Evolutionary conservation across 495 filamentous ascomycete species (phyloP).

Genomic region (Usnea hakonensis): DNA sequence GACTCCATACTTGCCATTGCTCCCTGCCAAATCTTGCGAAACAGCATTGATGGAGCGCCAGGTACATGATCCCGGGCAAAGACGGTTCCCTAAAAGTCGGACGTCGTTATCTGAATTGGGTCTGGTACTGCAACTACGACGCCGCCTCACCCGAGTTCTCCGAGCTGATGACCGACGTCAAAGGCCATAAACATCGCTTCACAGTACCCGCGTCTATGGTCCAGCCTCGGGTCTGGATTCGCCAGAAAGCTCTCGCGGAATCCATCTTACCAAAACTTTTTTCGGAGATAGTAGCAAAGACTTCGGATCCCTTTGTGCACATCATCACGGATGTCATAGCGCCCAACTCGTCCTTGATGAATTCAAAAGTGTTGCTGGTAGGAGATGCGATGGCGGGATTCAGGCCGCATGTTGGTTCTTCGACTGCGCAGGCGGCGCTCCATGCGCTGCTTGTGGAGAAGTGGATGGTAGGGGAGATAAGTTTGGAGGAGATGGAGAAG

Average conservation of each 20-base stretch:
- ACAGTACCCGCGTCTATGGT: slow-evolving; percentile 45
- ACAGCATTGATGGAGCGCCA: too few species aligned
- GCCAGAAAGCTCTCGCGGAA: slow-evolving; percentile 36
- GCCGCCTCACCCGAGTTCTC: slow-evolving; percentile 38
- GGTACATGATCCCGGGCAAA: slow-evolving; percentile 38
- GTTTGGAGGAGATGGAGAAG: slow-evolving; percentile 35
- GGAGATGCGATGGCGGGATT: slow-evolving; percentile 52
- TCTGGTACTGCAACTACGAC: slow-evolving; percentile 51
- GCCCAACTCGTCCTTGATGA: slow-evolving; percentile 37
- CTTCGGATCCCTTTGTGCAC: slow-evolving; percentile 46
- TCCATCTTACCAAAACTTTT: slow-evolving; percentile 44
- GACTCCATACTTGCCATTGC: too few species aligned
- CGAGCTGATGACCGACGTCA: slow-evolving; percentile 45
- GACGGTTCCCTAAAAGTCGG: slow-evolving; percentile 41
- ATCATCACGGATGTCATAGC: slow-evolving; percentile 47
- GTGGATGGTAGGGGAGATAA: slow-evolving; percentile 36
- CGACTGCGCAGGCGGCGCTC: slow-evolving; percentile 44
- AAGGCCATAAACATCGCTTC: slow-evolving; percentile 38
- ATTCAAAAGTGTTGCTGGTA: slow-evolving; percentile 45
- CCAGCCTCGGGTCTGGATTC: slow-evolving; percentile 34
- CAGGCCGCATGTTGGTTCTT: slow-evolving; percentile 47
- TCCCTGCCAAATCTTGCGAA: too few species aligned
- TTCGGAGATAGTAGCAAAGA: slow-evolving; percentile 43
- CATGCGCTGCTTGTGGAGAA: slow-evolving; percentile 40
- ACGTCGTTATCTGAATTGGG: slow-evolving; percentile 46